These are phyloP conservation scores for Podaxis sp. DNA, from an alignment of 768 basidiomycete genomes.

Conservation along the genomic window DNA sequence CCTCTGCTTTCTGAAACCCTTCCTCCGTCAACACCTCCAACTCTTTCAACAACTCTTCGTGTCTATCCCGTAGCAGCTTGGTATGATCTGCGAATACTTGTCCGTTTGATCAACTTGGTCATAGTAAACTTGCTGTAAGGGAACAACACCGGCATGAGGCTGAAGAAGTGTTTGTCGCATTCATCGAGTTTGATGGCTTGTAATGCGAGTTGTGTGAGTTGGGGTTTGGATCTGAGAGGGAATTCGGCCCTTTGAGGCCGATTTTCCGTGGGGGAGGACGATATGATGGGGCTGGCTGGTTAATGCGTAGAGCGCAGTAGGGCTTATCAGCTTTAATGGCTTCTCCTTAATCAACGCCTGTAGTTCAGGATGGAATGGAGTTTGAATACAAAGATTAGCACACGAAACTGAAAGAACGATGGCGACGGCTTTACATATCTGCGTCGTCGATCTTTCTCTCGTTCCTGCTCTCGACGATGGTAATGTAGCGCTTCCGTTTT, in stretches of 20 bases:
- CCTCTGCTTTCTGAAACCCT: constrained; percentile 65
- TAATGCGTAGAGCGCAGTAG: not conserved
- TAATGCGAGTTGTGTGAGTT: constrained; percentile 67
- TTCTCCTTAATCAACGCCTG: constrained; percentile 52
- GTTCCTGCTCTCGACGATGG: no score
- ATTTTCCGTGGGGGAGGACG: constrained; percentile 42
- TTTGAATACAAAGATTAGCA: constrained; percentile 28
- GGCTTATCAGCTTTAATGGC: constrained; percentile 56
- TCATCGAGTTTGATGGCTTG: constrained; percentile 81
- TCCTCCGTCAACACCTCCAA: constrained; percentile 60
- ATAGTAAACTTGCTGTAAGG: constrained; percentile 98
- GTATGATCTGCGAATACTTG: constrained; percentile 75
- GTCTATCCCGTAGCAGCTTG: constrained; percentile 59
- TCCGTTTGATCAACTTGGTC: constrained; percentile 91
- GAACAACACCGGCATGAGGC: constrained; percentile 80
- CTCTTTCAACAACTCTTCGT: constrained; percentile 65
- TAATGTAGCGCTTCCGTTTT: no score
- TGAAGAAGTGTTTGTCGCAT: constrained; percentile 92
- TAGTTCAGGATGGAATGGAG: constrained; percentile 70
- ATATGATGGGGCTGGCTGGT: not conserved
- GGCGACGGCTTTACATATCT: constrained; percentile 42
- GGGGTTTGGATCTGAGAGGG: constrained; percentile 74
- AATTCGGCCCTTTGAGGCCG: constrained; percentile 90
- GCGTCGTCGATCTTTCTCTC: no score
- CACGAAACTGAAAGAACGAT: not conserved